Evolutionary conservation across 306 rosid genomes (phyloP), one percentile per base, ranked within the genome.

Genomic region (Lablab purpureus): DNA sequence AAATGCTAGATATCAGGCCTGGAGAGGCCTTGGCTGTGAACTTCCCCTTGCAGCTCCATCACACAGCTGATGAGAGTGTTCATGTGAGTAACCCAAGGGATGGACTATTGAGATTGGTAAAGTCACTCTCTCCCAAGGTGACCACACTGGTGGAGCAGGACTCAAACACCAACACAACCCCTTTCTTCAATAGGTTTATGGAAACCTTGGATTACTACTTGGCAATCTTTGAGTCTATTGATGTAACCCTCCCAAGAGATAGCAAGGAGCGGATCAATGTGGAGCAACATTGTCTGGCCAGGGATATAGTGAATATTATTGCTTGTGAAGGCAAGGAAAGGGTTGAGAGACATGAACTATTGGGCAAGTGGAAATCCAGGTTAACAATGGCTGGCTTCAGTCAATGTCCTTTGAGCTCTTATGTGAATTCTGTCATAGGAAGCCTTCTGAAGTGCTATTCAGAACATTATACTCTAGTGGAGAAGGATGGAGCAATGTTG

Each of bases 1-100:
- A 84, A 28, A 91, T 93, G 96, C 97, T 95, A 49, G 86, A 87
- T 80, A 85, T 93, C 74, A 79, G 93, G 84, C 87, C 88, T 0
- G 97, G 94, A 8, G 99, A 96, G 84, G 98, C 94, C 68, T 81
- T 96, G 65, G 98, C 98, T 7, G 98, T 96, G 72, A 96, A 96
- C 90, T 93, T 96, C 19, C 94, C 99, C 10, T 84, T 96, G 80
- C 96, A 91, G 66, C 97, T 96, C 40, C 99, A 96, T 81, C 99
- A 96, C 81, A 93, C 98, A 27, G 93, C 98, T 1, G 98, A 96
- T 58, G 99, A 96, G 90, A 93, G 99, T 19, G 96, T 96, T 3
- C 90, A 93, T 65, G 82, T 93, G 87, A 86, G 73, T 47, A 95
- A 95, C 69, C 98, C 97, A 14, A 89, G 99, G 52, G 99, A 96